Conservation (phyloP, 129 eudicot genomes). For the Calendula officinalis region DNA sequence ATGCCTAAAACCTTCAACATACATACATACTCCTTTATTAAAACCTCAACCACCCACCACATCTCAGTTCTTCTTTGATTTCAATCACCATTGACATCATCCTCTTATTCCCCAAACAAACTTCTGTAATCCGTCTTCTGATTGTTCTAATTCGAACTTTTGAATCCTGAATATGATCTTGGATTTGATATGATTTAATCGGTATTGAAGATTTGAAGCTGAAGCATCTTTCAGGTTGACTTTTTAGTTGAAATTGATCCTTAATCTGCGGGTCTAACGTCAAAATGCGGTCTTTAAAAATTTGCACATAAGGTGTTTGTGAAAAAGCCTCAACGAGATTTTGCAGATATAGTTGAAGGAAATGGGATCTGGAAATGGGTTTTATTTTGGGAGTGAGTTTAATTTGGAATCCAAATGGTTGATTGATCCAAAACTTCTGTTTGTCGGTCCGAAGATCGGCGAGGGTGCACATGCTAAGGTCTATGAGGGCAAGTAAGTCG, state of each 20-base stretch:
- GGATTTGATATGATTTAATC: not conserved
- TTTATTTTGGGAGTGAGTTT: slow-evolving; percentile 57
- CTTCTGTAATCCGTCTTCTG: slow-evolving; percentile 12
- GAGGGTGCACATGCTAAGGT: slow-evolving; percentile 99
- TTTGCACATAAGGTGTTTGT: slow-evolving; percentile 15
- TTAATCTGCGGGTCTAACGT: slow-evolving; percentile 4
- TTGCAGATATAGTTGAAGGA: slow-evolving; percentile 11
- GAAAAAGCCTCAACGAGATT: slow-evolving; percentile 7
- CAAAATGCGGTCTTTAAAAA: slow-evolving; percentile 24
- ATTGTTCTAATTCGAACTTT: not conserved
- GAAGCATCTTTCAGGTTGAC: not conserved
- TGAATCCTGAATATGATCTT: slow-evolving; percentile 10
- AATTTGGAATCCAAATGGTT: slow-evolving; percentile 87
- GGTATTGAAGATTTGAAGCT: not conserved
- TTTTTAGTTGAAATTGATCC: slow-evolving; percentile 10
- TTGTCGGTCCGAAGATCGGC: slow-evolving; percentile 97
- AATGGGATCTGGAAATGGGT: slow-evolving; percentile 85
- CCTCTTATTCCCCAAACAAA: not conserved
- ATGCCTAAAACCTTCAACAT: slow-evolving; percentile 32
- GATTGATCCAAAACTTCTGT: slow-evolving; percentile 88
- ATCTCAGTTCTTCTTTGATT: slow-evolving; percentile 6
- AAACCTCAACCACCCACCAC: slow-evolving; percentile 15
- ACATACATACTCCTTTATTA: slow-evolving; percentile 20
- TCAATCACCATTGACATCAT: slow-evolving; percentile 3
- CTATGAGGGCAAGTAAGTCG: slow-evolving; percentile 95